Evolutionary conservation across 208 protist species (phyloP).

Genomic region (Jaenimonas drosophilae): DNA sequence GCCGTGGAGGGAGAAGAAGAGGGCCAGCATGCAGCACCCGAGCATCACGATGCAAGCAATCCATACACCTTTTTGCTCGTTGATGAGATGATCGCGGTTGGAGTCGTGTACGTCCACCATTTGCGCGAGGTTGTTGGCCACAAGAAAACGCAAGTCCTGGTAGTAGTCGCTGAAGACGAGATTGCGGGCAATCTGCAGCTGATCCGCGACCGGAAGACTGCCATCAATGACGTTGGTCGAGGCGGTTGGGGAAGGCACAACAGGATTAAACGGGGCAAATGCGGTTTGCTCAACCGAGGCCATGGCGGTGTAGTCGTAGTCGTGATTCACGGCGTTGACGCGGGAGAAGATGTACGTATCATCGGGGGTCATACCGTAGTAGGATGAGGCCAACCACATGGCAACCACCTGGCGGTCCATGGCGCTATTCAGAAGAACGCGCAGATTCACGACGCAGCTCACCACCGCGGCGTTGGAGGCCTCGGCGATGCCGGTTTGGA

Average conservation of each 20-base stretch:
- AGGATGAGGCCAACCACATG: conserved; percentile 13
- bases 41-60: not conserved
- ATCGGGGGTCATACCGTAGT: conserved; percentile 1
- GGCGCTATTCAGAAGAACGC: conserved; percentile 9
- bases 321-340: conserved; percentile 3
- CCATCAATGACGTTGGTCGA: not conserved
- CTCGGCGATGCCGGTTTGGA: conserved; percentile 1
- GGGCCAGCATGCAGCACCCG: not conserved
- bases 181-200: conserved; percentile 6
- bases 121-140: conserved; percentile 1
- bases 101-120: not conserved
- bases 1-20: not conserved
- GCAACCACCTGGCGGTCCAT: conserved; percentile 8
- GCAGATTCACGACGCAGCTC: not conserved
- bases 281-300: not conserved
- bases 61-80: not conserved
- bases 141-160: conserved; percentile 2
- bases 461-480: not conserved
- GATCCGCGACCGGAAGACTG: not conserved
- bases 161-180: conserved; percentile 17
- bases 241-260: not conserved
- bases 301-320: conserved; percentile 8
- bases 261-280: conserved; percentile 6
- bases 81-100: not conserved
- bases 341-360: conserved; percentile 7